Evolutionary conservation across 768 basidiomycete species (phyloP), one percentile per base, ranked within the genome.

Genomic region (Crucibulum laeve): DNA sequence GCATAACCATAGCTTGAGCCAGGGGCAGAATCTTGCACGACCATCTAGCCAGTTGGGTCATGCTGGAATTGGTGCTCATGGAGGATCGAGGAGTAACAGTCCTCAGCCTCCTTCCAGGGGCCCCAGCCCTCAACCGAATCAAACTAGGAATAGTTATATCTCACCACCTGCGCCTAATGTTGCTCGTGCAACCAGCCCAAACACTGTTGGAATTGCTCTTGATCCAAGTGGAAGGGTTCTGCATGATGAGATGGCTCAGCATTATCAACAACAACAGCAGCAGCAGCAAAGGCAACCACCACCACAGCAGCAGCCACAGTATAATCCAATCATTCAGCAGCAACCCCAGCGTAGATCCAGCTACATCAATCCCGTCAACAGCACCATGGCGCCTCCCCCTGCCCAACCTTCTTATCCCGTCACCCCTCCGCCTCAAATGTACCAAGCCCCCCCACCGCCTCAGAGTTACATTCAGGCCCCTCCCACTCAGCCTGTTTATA

Each of bases 11-110:
- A 53, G 32, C 10, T 53, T 47, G 24, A 58, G 55, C 21, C 69
- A 62, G 14, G 70, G 66, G 14, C 72, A 70, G 43, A 71, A 60
- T 39, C 60, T 75, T 18, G 66, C 67, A 0, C 68, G 82, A 7
- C 79, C 84, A 1, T 59, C 72, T 26, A 84, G 80, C 52, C 68
- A 77, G 48, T 67, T 74, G 33, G 91, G 87, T 0, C 88, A 85
- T 56, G 79, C 81, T 0, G 93, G 92, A 1, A 81, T 96, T 45
- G 93, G 92, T 11, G 83, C 87, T 14, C 84, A 82, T 58, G 84
- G n/a, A n/a, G n/a, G 76, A 24, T 74, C 79, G 10, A 56, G 80
- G 32, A 82, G 75, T 46, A 75, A 76, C 17, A 85, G 82, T 53
- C 80, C 83, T 4, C 74, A 79, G 38, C 80, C 84, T 8, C 57